phyloP scores from a whole-genome alignment of 208 protist genomes.

The Wallacemonas sp. region DNA sequence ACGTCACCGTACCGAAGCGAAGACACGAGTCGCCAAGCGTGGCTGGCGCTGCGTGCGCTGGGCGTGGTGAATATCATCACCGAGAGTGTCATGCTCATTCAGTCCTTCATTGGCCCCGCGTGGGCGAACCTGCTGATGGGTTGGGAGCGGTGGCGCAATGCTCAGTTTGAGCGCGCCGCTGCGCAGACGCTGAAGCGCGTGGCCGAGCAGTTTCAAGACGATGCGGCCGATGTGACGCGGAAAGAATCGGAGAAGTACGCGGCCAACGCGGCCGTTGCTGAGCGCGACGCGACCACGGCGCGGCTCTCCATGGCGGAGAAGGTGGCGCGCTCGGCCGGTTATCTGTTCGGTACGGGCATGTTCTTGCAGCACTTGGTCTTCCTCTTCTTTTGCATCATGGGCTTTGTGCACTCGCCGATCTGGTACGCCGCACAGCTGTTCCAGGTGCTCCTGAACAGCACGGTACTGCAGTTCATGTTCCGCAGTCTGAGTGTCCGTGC shows the following conservation, averaged over 20 bases:
- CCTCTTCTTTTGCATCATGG: slow-evolving; percentile 50
- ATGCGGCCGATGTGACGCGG: background rate
- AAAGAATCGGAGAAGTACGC: background rate
- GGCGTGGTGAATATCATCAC: slow-evolving; percentile 37
- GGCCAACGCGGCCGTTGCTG: background rate
- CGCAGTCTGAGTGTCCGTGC: slow-evolving; percentile 42
- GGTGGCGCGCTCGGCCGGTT: slow-evolving; percentile 15
- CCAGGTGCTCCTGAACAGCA: slow-evolving; percentile 48
- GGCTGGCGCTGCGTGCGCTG: slow-evolving; percentile 23
- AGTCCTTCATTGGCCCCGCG: slow-evolving; percentile 39
- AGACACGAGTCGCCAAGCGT: slow-evolving; percentile 18
- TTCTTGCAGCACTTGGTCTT: slow-evolving; percentile 46
- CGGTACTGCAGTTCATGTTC: slow-evolving; percentile 53
- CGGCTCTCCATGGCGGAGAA: slow-evolving; percentile 3
- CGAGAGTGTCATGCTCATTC: slow-evolving; percentile 38
- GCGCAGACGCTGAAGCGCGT: background rate
- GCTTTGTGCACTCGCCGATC: slow-evolving; percentile 49
- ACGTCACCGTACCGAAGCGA: slow-evolving; percentile 36
- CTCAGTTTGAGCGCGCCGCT: background rate
- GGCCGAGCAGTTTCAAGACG: background rate
- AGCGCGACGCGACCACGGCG: background rate
- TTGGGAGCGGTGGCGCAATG: slow-evolving; percentile 39
- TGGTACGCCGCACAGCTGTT: slow-evolving; percentile 65
- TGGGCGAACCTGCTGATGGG: slow-evolving; percentile 39
- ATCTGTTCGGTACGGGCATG: slow-evolving; percentile 26